phyloP scores from a whole-genome alignment of 2,329 filamentous ascomycete species.

The Talaromyces sp. region DNA sequence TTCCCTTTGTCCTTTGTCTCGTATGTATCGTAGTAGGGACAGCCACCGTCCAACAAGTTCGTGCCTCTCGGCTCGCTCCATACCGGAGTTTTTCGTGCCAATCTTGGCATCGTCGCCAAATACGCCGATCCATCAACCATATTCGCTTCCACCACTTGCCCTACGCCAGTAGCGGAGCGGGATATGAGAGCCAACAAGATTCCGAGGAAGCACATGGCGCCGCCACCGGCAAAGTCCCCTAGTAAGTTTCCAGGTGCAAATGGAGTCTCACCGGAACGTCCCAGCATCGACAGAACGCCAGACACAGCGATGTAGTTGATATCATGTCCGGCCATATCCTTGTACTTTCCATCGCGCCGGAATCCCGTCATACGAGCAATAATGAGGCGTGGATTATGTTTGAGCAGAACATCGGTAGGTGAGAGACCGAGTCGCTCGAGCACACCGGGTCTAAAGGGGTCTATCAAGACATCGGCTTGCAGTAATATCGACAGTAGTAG shows the following conservation, averaged over 20 bases:
- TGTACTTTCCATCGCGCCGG: conserved; percentile 78
- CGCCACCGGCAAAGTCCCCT: conserved; percentile 88
- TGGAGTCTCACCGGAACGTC: conserved; percentile 64
- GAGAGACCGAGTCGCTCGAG: conserved; percentile 78
- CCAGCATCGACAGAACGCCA: conserved; percentile 73
- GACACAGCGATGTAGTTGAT: conserved; percentile 94
- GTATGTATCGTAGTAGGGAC: conserved; percentile 87
- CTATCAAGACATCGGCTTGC: conserved; percentile 74
- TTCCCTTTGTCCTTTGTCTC: conserved; percentile 68
- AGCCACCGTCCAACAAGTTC: conserved; percentile 78
- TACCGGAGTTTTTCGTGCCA: conserved; percentile 59
- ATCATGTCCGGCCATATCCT: conserved; percentile 86
- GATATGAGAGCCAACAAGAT: conserved; percentile 74
- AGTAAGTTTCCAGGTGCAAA: conserved; percentile 79
- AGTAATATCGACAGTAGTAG: conserved; percentile 64
- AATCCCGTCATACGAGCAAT: conserved; percentile 88
- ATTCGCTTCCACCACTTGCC: conserved; percentile 90
- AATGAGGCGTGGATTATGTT: conserved; percentile 69
- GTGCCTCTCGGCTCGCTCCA: conserved; percentile 64
- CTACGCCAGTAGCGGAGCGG: conserved; percentile 60
- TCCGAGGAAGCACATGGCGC: conserved; percentile 74
- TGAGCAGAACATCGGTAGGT: conserved; percentile 61
- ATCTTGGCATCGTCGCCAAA: conserved; percentile 71
- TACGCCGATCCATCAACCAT: conserved; percentile 91
- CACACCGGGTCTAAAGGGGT: conserved; percentile 88